Base-by-base conservation (phyloP, 73 alveolate species). In the Paramecium sonneborni region DNA sequence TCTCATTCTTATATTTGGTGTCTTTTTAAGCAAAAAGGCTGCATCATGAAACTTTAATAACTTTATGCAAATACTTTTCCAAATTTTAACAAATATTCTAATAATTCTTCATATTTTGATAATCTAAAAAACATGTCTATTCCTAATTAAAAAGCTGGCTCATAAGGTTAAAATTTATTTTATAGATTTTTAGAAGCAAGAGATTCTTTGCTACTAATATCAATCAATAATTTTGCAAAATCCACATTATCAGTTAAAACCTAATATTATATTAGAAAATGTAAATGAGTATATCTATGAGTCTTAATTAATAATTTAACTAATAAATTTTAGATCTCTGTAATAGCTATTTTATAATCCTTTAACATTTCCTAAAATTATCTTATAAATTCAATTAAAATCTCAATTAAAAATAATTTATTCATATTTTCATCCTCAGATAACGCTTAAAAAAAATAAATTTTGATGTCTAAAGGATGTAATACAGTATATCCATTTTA, bases 11-110 rank as follows among this genome's bases (percentile, higher is more conserved):
- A 79, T 30, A 43, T 39, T 79, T 39, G 90, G 90, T 30, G 20
- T 44, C 28, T 79, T 79, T 46, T 34, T 43, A 32, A 79, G 41
- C 15, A 79, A 21, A 43, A 79, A 43, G 44, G 76, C 90, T 24
- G 90, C 90, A 6, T 79, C 90, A 18, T 46, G 69, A 43, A 79
- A 79, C 90, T 79, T 15, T n/a, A 79, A 41, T 43, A 24, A 79
- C 18, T 41, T 43, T 43, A 24, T 79, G 32, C 32, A 79, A 41
- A 2, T 79, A 79, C 90, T 39, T 44, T 79, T 44, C 90, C 90
- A 20, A 11, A 41, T 79, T 46, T 79, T 44, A 79, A 38, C 10
- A 79, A 79, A 8, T 37, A 20, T 12, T 79, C 90, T 39, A 79
- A 43, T 23, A 79, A 14, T 24, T 79, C 90, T 20, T 79, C 69